Evolutionary conservation across 176 grass and related monocot species (phyloP), one percentile per base, ranked within the genome.

Genomic region (Zoysia japonica): DNA sequence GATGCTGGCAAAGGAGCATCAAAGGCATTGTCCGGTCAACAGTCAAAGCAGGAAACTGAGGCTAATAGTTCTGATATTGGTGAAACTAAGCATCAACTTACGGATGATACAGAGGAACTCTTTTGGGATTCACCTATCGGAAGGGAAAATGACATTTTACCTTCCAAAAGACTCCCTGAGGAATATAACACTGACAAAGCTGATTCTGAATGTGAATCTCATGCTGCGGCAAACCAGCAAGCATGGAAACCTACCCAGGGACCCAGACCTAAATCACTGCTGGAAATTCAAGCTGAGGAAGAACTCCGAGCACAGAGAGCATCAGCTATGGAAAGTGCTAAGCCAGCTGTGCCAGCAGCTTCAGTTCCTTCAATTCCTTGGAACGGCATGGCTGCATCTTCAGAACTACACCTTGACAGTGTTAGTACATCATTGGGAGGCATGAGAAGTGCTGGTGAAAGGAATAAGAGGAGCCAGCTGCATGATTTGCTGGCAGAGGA

Each of bases 271-370:
- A 99, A 99, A 82, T 96, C 96, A 66, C 70, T 99, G 38, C 86
- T 92, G 59, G 92, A 99, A 87, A 99, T 99, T 81, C 92, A 99
- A 81, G 90, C 85, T 68, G 96, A 99, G 87, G 96, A 99, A 85
- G 86, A 94, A 67, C 28, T 86, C 65, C 72, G 82, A 50, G 86
- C 82, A 17, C 87, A 96, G 70, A 99, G 89, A 75, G 88, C 78
- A 72, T 62, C 77, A 62, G 70, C 51, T 20, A 36, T 75, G 39
- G 75, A 91, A 64, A 74, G 41, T 78, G 79, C 77, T 64, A 87
- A 78, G 72, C 37, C 47, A 56, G 53, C 85, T 35, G 20, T 36
- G 19, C 59, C 59, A 73, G 72, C 79, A 49, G 48, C 72, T 78
- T 71, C 53, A 54, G 65, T 75, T 47, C 28, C 28, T 28, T 71